A percentile compares a stretch with the other conserved stretches of the same genome.
Evolutionary conservation across 306 rosid species (phyloP).

Genomic region (Malus sylvestris): DNA sequence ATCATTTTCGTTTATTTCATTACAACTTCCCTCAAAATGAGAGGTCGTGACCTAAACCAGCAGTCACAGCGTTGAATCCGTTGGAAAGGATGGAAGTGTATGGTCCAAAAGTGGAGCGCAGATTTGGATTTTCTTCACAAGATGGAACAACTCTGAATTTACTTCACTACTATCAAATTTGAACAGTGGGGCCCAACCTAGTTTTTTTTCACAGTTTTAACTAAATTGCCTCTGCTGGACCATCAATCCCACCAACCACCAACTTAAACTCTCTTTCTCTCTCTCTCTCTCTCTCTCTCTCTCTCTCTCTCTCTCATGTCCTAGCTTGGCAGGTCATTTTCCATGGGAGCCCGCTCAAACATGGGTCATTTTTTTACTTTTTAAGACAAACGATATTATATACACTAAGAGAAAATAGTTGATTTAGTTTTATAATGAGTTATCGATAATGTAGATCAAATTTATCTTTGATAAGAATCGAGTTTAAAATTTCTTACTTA

Average conservation of each 20-base stretch:
- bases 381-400: no score
- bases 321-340: background rate
- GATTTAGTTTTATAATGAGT: no score
- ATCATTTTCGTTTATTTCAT: no score
- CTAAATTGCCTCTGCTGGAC: background rate
- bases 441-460: rapidly evolving
- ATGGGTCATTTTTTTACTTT: background rate
- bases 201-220: background rate
- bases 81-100: background rate
- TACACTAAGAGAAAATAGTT: no score
- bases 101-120: background rate
- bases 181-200: background rate
- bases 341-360: background rate
- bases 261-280: background rate
- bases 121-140: background rate
- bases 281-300: background rate
- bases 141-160: background rate
- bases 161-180: background rate
- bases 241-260: background rate
- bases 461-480: rapidly evolving
- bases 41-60: background rate
- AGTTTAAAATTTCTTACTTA: rapidly evolving
- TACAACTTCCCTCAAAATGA: no score
- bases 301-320: background rate
- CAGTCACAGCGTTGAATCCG: background rate